These are phyloP conservation scores for Blastobotrys muscicola DNA, from an alignment of 805 yeast species.

Conservation along the genomic window DNA sequence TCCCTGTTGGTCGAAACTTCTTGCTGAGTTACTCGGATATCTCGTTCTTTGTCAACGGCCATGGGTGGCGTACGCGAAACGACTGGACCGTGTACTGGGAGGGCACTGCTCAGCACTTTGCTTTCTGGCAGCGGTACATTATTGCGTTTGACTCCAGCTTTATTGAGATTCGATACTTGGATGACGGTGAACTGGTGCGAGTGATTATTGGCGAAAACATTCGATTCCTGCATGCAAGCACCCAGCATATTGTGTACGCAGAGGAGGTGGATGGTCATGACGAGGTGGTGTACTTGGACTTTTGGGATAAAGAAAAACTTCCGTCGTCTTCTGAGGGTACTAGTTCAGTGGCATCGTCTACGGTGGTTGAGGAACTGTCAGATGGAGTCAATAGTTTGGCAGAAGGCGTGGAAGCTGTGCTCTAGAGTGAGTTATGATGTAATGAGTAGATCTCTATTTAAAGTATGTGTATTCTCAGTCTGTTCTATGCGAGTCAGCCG, in stretches of 20 bases:
- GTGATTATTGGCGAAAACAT: slow-evolving; percentile 92
- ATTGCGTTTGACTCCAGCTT: slow-evolving; percentile 84
- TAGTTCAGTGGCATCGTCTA: too few species aligned
- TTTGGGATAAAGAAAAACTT: slow-evolving; percentile 43
- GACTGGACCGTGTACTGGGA: slow-evolving; percentile 97
- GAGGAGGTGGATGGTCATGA: slow-evolving; percentile 87
- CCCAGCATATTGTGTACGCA: slow-evolving; percentile 88
- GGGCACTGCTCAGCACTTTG: slow-evolving; percentile 86
- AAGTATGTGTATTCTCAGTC: too few species aligned
- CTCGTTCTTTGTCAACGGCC: slow-evolving; percentile 86
- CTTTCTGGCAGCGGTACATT: slow-evolving; percentile 88
- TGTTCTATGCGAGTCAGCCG: too few species aligned
- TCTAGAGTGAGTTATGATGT: too few species aligned
- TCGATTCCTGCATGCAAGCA: slow-evolving; percentile 76
- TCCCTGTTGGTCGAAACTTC: slow-evolving; percentile 81
- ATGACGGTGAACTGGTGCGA: slow-evolving; percentile 72
- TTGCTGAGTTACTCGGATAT: slow-evolving; percentile 84
- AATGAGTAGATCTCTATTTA: too few species aligned
- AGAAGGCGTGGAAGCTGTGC: too few species aligned
- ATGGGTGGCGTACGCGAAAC: slow-evolving; percentile 93
- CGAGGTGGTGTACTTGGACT: slow-evolving; percentile 85
- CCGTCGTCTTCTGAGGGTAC: too few species aligned
- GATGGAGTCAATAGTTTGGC: too few species aligned
- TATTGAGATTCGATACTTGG: slow-evolving; percentile 87
- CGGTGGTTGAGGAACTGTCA: too few species aligned